Conservation (phyloP, 768 basidiomycete species). For the Calocera cornea region DNA sequence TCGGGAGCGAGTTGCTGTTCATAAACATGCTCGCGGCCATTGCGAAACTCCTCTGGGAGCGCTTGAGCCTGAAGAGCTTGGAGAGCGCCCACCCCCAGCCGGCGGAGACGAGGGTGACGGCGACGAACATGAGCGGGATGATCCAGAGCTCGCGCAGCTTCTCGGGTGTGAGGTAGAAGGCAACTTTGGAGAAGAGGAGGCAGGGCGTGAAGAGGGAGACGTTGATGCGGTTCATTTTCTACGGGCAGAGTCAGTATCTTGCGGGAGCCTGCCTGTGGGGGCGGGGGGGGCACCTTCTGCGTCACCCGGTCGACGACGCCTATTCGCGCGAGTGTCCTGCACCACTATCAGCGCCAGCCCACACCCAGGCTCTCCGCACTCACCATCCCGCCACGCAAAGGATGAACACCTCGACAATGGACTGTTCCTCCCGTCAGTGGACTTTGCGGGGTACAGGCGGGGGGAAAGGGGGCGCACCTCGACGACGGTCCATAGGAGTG, state of each 20-base stretch:
- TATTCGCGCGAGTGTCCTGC: constrained; percentile 50
- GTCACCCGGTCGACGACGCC: constrained; percentile 81
- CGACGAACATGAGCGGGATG: constrained; percentile 69
- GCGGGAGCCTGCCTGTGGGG: not conserved
- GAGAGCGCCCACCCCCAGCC: constrained; percentile 50
- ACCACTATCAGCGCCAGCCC: not conserved
- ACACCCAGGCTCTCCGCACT: not conserved
- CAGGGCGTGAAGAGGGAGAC: constrained; percentile 81
- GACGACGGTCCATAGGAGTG: constrained; percentile 45
- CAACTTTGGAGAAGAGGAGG: constrained; percentile 86
- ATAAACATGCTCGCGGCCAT: constrained; percentile 79
- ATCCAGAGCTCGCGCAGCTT: constrained; percentile 75
- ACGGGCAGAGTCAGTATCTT: not conserved
- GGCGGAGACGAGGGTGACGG: constrained; percentile 64
- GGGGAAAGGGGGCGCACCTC: constrained; percentile 29
- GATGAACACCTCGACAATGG: constrained; percentile 78
- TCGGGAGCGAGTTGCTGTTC: constrained; percentile 90
- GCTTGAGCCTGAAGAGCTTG: constrained; percentile 48
- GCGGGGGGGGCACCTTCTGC: constrained; percentile 48
- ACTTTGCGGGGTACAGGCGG: not conserved
- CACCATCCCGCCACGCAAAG: constrained; percentile 63
- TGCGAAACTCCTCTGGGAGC: constrained; percentile 69
- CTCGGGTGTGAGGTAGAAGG: constrained; percentile 74
- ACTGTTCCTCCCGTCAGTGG: too few relatives aligned
- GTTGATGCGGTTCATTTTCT: constrained; percentile 60